Evolutionary conservation across 495 filamentous ascomycete genomes (phyloP), one percentile per base, ranked within the genome.

Genomic region (Penicillium coprophilum): DNA sequence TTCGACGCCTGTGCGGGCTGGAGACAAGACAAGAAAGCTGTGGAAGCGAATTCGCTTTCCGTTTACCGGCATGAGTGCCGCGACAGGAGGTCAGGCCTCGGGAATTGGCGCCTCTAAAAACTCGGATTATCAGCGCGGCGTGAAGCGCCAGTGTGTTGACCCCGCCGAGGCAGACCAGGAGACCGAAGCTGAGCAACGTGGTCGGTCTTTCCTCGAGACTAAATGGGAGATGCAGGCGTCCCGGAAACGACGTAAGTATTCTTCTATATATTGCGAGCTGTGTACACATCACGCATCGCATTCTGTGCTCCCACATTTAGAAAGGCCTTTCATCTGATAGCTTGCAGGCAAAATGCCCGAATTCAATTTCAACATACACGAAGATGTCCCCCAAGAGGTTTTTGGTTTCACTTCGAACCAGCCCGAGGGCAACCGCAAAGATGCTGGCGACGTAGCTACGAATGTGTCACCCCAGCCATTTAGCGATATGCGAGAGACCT

Each of bases 11-110:
- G 80, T 77, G 49, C 61, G 67, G 45, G 57, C 68, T 24, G 76
- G 70, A 20, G 63, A 71, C 24, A 74, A 74, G 46, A 69, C 77
- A 6, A 74, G 73, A 31, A 82, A 81, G 47, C 60, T 82, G 45
- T 82, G 80, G 80, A 82, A 82, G 58, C 74, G 80, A 43, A 73
- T 75, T 57, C 69, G 68, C 17, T 59, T 70, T 4, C 73, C 73
- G 7, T 76, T 77, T 49, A 67, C 70, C 58, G 71, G 67, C 44
- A 77, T 77, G 71, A 69, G 70, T 51, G 65, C 63, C 1, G 44
- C 50, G 32, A 49, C 65, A 19, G 63, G 66, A 41, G 30, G 67
- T 15, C 62, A 70, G 13, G 64, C 60, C 40, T 56, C 64, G 1
- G 74, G 71, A n/a, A 74, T 77, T 53, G 77, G 71, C 49, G 32